Conservation (phyloP, 202 grass and related monocot species). For the Panicum virgatum region DNA sequence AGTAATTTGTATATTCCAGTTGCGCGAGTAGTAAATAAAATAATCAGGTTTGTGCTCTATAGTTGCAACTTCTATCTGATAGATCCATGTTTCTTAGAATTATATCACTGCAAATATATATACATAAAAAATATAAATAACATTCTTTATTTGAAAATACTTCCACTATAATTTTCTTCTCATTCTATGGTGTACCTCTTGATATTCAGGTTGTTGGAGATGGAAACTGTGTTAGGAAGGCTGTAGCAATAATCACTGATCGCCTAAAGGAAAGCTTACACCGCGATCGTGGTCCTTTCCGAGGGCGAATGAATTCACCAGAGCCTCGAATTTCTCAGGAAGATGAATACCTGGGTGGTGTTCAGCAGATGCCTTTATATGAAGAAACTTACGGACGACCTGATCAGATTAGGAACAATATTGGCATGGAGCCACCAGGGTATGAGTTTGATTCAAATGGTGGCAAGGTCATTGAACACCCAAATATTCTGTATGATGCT, state of each 20-base stretch:
- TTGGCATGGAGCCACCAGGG: slow-evolving; percentile 57
- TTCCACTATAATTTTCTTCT: slow-evolving; percentile 15
- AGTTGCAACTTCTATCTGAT: slow-evolving; percentile 11
- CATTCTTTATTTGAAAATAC: background rate
- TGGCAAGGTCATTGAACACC: slow-evolving; percentile 56
- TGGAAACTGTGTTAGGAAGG: slow-evolving; percentile 80
- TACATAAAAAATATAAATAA: background rate
- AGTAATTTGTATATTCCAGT: too few species aligned
- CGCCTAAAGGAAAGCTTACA: slow-evolving; percentile 96
- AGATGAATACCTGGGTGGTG: slow-evolving; percentile 58
- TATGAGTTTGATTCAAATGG: slow-evolving; percentile 85
- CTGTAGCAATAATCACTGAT: slow-evolving; percentile 74
- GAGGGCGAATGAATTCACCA: slow-evolving; percentile 69
- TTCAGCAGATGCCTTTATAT: slow-evolving; percentile 49
- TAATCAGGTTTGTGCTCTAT: background rate
- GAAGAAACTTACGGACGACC: slow-evolving; percentile 67
- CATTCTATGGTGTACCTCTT: slow-evolving; percentile 17
- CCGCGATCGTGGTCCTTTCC: slow-evolving; percentile 79
- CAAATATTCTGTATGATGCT: slow-evolving; percentile 55
- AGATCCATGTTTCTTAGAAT: slow-evolving; percentile 4
- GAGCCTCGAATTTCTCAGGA: slow-evolving; percentile 62
- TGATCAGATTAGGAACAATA: slow-evolving; percentile 67
- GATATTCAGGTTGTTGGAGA: slow-evolving; percentile 82
- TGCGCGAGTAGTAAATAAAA: background rate
- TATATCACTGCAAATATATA: slow-evolving; percentile 1